phyloP scores from a whole-genome alignment of 352 stramenopile genomes.

The Globisporangium lucens region DNA sequence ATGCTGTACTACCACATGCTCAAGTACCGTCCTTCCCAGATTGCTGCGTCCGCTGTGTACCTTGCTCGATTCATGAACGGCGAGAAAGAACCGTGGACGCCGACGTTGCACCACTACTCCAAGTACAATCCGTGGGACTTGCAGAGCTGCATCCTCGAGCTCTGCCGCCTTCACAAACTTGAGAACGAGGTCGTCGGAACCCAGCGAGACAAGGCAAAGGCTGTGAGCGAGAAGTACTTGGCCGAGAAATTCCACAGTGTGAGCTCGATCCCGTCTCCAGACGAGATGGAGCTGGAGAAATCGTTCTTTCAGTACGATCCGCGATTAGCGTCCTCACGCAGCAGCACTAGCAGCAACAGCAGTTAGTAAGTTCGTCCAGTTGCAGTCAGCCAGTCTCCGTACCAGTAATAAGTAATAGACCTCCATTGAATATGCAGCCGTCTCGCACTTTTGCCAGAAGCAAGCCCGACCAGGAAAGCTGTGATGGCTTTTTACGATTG shows the following conservation, averaged over 20 bases:
- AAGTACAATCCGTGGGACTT: conserved; percentile 73
- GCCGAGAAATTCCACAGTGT: conserved; percentile 59
- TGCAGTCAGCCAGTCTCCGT: conserved; percentile 9
- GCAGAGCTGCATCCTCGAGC: conserved; percentile 58
- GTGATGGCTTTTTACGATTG: background rate
- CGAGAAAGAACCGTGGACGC: conserved; percentile 63
- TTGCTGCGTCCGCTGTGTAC: conserved; percentile 76
- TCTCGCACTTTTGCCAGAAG: background rate
- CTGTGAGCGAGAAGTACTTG: conserved; percentile 81
- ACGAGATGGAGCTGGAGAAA: conserved; percentile 39
- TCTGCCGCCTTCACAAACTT: conserved; percentile 55
- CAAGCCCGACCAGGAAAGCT: background rate
- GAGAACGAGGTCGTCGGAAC: conserved; percentile 60
- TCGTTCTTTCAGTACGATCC: conserved; percentile 38
- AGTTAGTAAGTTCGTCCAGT: background rate
- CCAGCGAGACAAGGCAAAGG: conserved; percentile 76
- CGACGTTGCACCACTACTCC: conserved; percentile 78
- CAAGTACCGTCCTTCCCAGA: conserved; percentile 60
- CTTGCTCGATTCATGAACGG: conserved; percentile 65
- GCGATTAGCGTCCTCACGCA: conserved; percentile 5
- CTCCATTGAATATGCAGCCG: background rate
- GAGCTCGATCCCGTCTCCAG: conserved; percentile 44
- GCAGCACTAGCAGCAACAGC: conserved; percentile 2
- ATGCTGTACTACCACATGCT: conserved; percentile 74
- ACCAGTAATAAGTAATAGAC: conserved; percentile 11